Evolutionary conservation across 768 basidiomycete species (phyloP).

Genomic region (Podaxis rugospora): DNA sequence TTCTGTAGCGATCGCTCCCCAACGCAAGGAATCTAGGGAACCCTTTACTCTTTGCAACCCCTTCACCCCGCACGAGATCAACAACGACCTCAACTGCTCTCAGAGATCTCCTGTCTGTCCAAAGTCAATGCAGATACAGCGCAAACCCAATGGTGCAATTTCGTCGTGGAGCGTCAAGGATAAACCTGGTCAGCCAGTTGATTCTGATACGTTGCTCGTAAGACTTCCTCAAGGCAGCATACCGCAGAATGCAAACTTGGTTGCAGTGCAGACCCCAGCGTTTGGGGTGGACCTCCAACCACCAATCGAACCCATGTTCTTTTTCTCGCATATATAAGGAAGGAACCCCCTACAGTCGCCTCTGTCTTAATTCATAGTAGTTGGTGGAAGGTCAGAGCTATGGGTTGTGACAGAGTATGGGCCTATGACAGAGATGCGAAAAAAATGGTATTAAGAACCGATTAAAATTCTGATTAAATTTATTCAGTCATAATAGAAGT

Average conservation of each 20-base stretch:
- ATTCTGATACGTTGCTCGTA: not conserved
- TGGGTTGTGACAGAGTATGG: no score
- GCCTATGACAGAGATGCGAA: no score
- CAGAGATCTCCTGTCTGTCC: constrained; percentile 33
- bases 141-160: constrained; percentile 32
- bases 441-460: no score
- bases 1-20: constrained; percentile 26
- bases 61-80: constrained; percentile 28
- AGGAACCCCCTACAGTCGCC: constrained; percentile 31
- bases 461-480: no score
- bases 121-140: constrained; percentile 32
- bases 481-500: not conserved
- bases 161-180: constrained; percentile 29
- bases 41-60: constrained; percentile 24
- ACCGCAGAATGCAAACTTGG: constrained; percentile 36
- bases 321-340: constrained; percentile 42
- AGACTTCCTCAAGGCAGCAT: not conserved
- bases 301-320: constrained; percentile 37
- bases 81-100: constrained; percentile 30
- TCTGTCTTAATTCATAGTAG: no score
- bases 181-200: constrained; percentile 20
- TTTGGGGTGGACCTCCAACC: constrained; percentile 34
- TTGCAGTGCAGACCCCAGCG: constrained; percentile 32
- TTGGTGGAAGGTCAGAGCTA: no score
- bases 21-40: constrained; percentile 24